phyloP scores from a whole-genome alignment of 2,329 filamentous ascomycete species.

The Xylaria sp. region DNA sequence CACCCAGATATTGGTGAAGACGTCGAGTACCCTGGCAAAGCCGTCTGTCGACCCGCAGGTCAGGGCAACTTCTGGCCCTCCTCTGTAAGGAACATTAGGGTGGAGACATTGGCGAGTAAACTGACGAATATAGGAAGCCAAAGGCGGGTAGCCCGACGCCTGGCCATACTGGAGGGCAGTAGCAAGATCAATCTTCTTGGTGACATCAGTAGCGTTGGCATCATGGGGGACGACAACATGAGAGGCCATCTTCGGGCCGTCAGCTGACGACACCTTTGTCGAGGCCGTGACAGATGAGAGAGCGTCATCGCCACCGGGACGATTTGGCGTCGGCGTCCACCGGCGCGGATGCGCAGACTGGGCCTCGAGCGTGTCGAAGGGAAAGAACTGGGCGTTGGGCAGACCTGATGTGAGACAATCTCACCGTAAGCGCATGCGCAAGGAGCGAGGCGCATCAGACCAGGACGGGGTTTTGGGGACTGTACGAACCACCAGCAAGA shows the following conservation, averaged over 20 bases:
- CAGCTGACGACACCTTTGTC: not conserved
- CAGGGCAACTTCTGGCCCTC: constrained; percentile 80
- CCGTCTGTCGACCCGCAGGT: constrained; percentile 89
- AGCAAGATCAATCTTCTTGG: constrained; percentile 80
- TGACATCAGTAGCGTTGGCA: constrained; percentile 63
- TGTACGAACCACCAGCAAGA: constrained; percentile 66
- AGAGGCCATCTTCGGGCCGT: constrained; percentile 49
- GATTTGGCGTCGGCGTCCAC: constrained; percentile 76
- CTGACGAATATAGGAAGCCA: constrained; percentile 81
- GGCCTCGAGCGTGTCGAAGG: constrained; percentile 90
- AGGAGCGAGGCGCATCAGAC: constrained; percentile 4
- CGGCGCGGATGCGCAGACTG: constrained; percentile 78
- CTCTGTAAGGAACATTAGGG: constrained; percentile 81
- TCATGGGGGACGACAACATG: constrained; percentile 74
- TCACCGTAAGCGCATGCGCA: constrained; percentile 7
- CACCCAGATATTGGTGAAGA: constrained; percentile 81
- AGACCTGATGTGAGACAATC: constrained; percentile 66
- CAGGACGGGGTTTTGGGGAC: not conserved
- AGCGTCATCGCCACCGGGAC: constrained; percentile 55
- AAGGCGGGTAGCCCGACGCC: constrained; percentile 82
- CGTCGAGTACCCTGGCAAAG: constrained; percentile 79
- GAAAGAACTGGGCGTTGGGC: constrained; percentile 84
- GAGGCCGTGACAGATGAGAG: constrained; percentile 41
- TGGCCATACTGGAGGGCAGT: constrained; percentile 88
- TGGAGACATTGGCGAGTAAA: constrained; percentile 82